Conservation (phyloP, 1,284 basidiomycete species). For the Cystobasidium slooffiae region DNA sequence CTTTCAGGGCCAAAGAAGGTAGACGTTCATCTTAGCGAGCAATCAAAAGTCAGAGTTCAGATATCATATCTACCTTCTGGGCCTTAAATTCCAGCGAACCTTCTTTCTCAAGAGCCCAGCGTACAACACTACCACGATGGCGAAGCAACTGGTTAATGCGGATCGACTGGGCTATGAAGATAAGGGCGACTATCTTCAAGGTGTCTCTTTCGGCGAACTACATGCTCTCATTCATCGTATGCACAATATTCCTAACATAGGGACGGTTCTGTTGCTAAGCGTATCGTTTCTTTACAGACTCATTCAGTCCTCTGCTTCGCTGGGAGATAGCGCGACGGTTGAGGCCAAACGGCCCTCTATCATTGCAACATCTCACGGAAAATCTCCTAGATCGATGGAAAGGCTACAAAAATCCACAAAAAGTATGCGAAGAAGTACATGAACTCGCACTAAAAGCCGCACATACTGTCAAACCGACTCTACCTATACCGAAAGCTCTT, state of each 20-base stretch:
- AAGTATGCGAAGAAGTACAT: not conserved
- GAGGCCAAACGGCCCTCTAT: conserved; percentile 11
- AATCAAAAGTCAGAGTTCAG: no score
- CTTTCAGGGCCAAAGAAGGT: no score
- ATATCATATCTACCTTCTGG: no score
- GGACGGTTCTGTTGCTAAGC: not conserved
- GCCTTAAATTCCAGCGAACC: no score
- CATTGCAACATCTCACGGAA: not conserved
- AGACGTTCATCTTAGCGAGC: no score
- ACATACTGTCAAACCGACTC: not conserved
- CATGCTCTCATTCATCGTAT: not conserved
- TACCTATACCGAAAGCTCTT: not conserved
- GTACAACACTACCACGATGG: not conserved
- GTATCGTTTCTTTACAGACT: not conserved
- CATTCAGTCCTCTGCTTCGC: conserved; percentile 7
- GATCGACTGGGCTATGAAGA: not conserved
- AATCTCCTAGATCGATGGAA: not conserved
- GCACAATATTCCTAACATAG: not conserved
- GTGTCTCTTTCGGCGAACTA: not conserved
- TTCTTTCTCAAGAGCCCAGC: no score
- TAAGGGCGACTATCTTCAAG: not conserved
- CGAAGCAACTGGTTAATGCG: not conserved
- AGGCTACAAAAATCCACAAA: not conserved
- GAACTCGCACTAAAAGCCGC: not conserved
- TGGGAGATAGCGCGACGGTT: conserved; percentile 17